A percentile compares a stretch with the other conserved stretches of the same genome.
Conservation (phyloP, 805 yeast genomes). For the Candida bentonensis region DNA sequence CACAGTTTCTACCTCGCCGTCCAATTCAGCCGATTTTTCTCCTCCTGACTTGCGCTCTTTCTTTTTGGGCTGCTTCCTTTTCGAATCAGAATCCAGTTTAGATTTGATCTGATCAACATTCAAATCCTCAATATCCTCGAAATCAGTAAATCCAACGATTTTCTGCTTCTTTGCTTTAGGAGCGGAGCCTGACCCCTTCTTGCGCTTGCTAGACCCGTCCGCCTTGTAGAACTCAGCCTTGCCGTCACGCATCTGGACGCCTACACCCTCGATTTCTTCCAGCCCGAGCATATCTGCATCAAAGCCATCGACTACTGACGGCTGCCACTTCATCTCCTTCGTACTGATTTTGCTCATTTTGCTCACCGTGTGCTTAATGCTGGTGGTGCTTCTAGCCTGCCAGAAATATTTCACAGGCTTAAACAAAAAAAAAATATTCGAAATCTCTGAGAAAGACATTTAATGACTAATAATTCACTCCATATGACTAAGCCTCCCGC, state of each 20-base stretch:
- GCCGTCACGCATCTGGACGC: slow-evolving; percentile 61
- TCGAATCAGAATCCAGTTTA: not conserved
- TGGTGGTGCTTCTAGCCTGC: too few species aligned
- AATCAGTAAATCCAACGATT: not conserved
- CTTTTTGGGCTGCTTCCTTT: slow-evolving; percentile 1
- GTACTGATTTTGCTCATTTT: slow-evolving; percentile 4
- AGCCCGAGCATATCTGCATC: slow-evolving; percentile 60
- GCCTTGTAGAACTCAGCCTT: slow-evolving; percentile 27
- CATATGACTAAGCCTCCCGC: too few species aligned
- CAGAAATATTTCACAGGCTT: too few species aligned
- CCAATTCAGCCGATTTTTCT: slow-evolving; percentile 2
- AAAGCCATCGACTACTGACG: slow-evolving; percentile 29
- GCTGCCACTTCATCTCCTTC: slow-evolving; percentile 44
- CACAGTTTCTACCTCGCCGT: slow-evolving; percentile 1
- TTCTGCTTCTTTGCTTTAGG: not conserved
- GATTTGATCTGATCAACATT: slow-evolving; percentile 10
- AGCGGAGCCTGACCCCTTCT: not conserved
- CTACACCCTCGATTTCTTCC: slow-evolving; percentile 91
- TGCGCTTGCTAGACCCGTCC: slow-evolving; percentile 11
- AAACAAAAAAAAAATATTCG: too few species aligned
- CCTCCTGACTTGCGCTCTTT: not conserved
- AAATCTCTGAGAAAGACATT: too few species aligned
- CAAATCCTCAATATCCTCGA: slow-evolving; percentile 26
- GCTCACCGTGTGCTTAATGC: too few species aligned
- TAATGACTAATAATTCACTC: too few species aligned